Percentiles rank a stretch among this genome's conserved stretches.
phyloP scores from a whole-genome alignment of 1,139 yeast genomes.

The Suhomyces yuchorum region DNA sequence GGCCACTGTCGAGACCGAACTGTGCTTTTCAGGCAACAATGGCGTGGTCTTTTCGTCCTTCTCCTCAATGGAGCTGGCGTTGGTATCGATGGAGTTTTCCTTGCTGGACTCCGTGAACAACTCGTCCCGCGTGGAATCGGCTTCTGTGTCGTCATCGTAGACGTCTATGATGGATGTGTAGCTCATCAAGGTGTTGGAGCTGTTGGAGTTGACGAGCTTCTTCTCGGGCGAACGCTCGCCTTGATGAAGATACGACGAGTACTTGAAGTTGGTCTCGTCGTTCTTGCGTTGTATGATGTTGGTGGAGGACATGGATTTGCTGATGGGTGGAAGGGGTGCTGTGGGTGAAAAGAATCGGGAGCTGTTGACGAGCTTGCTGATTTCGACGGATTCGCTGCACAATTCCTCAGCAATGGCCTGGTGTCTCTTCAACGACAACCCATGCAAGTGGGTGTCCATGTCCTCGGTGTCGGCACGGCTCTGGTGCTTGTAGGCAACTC shows the following conservation, averaged over 20 bases:
- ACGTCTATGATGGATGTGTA: slow-evolving; percentile 22
- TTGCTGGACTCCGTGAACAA: slow-evolving; percentile 4
- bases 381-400: slow-evolving; percentile 27
- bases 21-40: slow-evolving; percentile 2
- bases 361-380: slow-evolving; percentile 19
- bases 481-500: not conserved
- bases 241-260: slow-evolving; percentile 18
- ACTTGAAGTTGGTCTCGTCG: slow-evolving; percentile 14
- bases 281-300: slow-evolving; percentile 9
- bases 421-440: slow-evolving; percentile 5
- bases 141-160: slow-evolving; percentile 17
- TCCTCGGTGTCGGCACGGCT: not conserved
- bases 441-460: slow-evolving; percentile 4
- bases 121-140: slow-evolving; percentile 7
- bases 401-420: slow-evolving; percentile 27
- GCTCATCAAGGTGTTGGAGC: slow-evolving; percentile 19
- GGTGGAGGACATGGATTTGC: slow-evolving; percentile 4
- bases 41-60: not conserved
- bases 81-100: slow-evolving; percentile 12
- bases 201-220: slow-evolving; percentile 14
- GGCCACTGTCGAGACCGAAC: slow-evolving; percentile 8
- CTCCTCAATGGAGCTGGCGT: slow-evolving; percentile 11
- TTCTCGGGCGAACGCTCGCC: slow-evolving; percentile 8
- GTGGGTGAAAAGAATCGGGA: slow-evolving; percentile 28
- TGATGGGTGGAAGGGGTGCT: slow-evolving; percentile 31